Evolutionary conservation across 2,329 filamentous ascomycete species (phyloP), one percentile per base, ranked within the genome.

Genomic region (Hypoxylon sp.): DNA sequence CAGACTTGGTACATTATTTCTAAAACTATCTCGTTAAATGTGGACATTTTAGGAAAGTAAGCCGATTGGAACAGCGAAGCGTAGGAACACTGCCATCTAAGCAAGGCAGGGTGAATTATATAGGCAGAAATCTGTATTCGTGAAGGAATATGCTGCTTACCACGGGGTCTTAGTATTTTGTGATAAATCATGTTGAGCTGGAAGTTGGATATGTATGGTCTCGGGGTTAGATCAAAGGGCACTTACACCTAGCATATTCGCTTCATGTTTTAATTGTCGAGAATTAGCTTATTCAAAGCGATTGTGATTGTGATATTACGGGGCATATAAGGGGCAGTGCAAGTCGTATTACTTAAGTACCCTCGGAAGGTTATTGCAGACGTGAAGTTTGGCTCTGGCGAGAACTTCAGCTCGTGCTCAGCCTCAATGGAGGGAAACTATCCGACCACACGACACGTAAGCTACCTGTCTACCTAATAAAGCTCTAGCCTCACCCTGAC

Each of bases 381-480:
- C 33, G 14, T 33, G 5, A 24, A 55, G 24, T 57, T 52, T 44
- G 50, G 29, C 59, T 22, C 24, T 39, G 48, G 26, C 2, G 24
- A 55, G 31, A 61, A 19, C 52, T 39, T 52, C 29, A 60, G 51
- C 51, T 60, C 17, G 19, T 39, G 54, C 65, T 58, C 39, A 65
- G 65, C 65, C 61, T 57, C 60, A 60, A 67, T 31, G 17, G 35
- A 44, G 17, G 29, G 29, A 50, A 62, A 39, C 44, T 47, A 50
- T 46, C 60, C 51, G 52, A 35, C 13, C 13, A 5, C 6, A 13
- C 22, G 33, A 51, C 56, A 31, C 56, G 61, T 51, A 68, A 68
- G 47, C 61, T 22, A 33, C 3, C 29, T 17, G 6, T 26, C 24
- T 48, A 22, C 22, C 24, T 48, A 22, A 67, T 39, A 47, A 48